These are phyloP conservation scores for Alternaria gansuensis DNA, from an alignment of 2,329 filamentous ascomycete species.

Conservation along the genomic window DNA sequence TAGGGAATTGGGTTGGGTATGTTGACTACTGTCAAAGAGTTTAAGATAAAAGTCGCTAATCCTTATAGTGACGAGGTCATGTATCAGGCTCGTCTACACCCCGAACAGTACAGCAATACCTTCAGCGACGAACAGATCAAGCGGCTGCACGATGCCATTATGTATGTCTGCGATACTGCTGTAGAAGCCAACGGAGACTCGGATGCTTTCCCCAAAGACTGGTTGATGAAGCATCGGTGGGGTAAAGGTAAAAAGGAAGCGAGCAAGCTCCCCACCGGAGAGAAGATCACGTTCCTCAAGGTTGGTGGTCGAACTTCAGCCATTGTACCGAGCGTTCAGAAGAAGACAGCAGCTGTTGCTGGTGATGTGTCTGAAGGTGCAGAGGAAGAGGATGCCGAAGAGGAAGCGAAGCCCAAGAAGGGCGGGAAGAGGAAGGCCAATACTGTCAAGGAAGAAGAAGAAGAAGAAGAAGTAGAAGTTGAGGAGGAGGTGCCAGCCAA, in stretches of 20 bases:
- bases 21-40: constrained; percentile 27
- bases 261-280: constrained; percentile 78
- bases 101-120: constrained; percentile 90
- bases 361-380: constrained; percentile 59
- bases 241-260: constrained; percentile 81
- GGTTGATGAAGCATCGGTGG: constrained; percentile 89
- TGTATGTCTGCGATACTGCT: constrained; percentile 81
- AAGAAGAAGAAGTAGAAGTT: constrained; percentile 22
- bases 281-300: constrained; percentile 84
- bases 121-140: constrained; percentile 76
- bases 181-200: constrained; percentile 83
- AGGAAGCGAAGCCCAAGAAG: constrained; percentile 43
- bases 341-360: constrained; percentile 73
- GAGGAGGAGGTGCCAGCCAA: constrained; percentile 23
- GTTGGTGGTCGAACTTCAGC: constrained; percentile 93
- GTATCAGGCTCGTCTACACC: constrained; percentile 87
- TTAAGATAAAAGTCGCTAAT: background rate
- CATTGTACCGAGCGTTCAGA: constrained; percentile 84
- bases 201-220: constrained; percentile 82
- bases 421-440: constrained; percentile 49
- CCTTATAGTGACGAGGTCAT: constrained; percentile 77
- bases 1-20: constrained; percentile 94
- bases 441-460: constrained; percentile 34
- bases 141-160: constrained; percentile 74
- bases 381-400: constrained; percentile 35